Percentiles rank a stretch among this genome's conserved stretches.
phyloP scores from a whole-genome alignment of 2,329 filamentous ascomycete species.

The Talaromyces sp. region DNA sequence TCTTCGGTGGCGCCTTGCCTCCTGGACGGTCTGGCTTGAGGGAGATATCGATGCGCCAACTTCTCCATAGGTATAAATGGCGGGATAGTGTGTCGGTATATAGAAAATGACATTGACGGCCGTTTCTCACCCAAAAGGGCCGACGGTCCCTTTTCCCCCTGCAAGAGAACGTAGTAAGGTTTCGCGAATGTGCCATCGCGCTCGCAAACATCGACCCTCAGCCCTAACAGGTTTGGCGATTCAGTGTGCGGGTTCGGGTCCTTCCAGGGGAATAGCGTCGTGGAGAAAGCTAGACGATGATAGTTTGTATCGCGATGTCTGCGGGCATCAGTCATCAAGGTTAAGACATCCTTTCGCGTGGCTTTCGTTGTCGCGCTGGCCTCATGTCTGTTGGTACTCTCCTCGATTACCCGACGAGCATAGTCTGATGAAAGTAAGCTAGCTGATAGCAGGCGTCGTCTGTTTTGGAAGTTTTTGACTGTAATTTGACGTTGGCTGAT shows the following conservation, averaged over 20 bases:
- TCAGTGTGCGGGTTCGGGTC: slow-evolving; percentile 39
- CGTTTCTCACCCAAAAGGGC: background rate
- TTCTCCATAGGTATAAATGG: slow-evolving; percentile 40
- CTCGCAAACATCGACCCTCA: slow-evolving; percentile 42
- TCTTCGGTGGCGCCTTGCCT: background rate
- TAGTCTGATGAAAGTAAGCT: slow-evolving; percentile 41
- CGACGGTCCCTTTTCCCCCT: slow-evolving; percentile 21
- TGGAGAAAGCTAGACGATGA: slow-evolving; percentile 44
- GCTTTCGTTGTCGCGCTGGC: slow-evolving; percentile 18
- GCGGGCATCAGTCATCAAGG: slow-evolving; percentile 30
- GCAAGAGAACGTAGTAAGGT: slow-evolving; percentile 44
- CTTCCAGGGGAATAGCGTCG: slow-evolving; percentile 45
- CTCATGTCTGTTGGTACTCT: slow-evolving; percentile 16
- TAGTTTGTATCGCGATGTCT: slow-evolving; percentile 38
- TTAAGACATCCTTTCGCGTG: slow-evolving; percentile 31
- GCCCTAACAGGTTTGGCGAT: slow-evolving; percentile 34
- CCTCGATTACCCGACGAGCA: slow-evolving; percentile 32
- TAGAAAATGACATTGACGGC: slow-evolving; percentile 24
- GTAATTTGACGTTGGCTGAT: slow-evolving; percentile 19
- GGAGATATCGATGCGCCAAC: slow-evolving; percentile 37
- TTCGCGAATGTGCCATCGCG: slow-evolving; percentile 39
- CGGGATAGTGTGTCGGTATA: slow-evolving; percentile 46
- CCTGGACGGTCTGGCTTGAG: slow-evolving; percentile 16
- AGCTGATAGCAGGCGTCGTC: slow-evolving; percentile 38
- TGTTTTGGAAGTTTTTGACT: slow-evolving; percentile 41